These are phyloP conservation scores for Annulohypoxylon nitens DNA, from an alignment of 495 filamentous ascomycete genomes.

Conservation along the genomic window DNA sequence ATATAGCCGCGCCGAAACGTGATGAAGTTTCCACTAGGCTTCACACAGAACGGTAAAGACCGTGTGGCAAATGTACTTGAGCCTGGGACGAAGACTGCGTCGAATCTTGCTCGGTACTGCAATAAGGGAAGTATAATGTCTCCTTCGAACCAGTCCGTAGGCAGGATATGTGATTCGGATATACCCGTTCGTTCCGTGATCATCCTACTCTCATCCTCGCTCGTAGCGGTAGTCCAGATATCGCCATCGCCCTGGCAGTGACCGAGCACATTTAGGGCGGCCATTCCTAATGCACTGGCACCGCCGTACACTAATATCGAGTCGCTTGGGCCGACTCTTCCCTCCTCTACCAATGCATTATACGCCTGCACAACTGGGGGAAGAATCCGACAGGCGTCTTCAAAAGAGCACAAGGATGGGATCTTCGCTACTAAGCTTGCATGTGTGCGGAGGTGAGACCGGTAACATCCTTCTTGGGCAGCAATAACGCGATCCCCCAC, in stretches of 20 bases:
- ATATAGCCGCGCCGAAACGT: no score
- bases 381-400: conserved; percentile 58
- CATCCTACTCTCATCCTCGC: background rate
- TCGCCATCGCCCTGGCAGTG: background rate
- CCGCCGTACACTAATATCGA: conserved; percentile 10
- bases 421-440: conserved; percentile 40
- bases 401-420: conserved; percentile 53
- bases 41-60: background rate
- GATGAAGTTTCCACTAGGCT: background rate
- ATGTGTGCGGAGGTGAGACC: conserved; percentile 33
- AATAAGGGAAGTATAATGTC: no score
- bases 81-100: background rate
- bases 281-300: background rate
- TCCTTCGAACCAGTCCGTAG: conserved; percentile 6
- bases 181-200: background rate
- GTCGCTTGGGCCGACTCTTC: background rate
- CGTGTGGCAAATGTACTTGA: no score
- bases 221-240: conserved; percentile 10
- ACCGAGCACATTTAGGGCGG: background rate
- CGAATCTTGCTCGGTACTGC: background rate
- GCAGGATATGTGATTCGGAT: conserved; percentile 1
- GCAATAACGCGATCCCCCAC: conserved; percentile 57
- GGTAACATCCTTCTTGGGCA: conserved; percentile 48
- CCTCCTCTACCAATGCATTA: conserved; percentile 42
- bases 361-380: conserved; percentile 61